Conservation (phyloP, 495 filamentous ascomycete genomes). For the Penicillium paxilli region DNA sequence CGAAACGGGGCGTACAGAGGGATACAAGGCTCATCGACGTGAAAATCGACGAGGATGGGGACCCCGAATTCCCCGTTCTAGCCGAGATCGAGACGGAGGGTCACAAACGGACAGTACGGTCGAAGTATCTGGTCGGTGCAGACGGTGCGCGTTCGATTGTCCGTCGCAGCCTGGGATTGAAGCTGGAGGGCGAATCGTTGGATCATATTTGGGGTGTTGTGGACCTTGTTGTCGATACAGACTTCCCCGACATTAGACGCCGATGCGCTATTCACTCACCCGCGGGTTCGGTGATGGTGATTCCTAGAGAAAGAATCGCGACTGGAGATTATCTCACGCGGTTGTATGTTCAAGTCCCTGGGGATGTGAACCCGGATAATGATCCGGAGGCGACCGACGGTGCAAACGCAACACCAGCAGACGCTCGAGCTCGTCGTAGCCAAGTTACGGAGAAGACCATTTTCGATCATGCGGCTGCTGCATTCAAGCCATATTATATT, state of each 20-base stretch:
- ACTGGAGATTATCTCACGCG: constrained; percentile 62
- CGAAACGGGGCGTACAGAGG: constrained; percentile 51
- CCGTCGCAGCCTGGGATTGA: constrained; percentile 56
- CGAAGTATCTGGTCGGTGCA: constrained; percentile 68
- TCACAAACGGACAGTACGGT: constrained; percentile 43
- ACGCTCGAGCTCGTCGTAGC: constrained; percentile 34
- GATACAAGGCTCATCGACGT: constrained; percentile 53
- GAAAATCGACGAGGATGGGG: constrained; percentile 55
- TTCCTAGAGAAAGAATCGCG: constrained; percentile 62
- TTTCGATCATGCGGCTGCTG: constrained; percentile 39
- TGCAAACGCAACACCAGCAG: constrained; percentile 14
- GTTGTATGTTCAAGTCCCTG: constrained; percentile 60
- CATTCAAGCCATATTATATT: constrained; percentile 51
- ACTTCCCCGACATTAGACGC: constrained; percentile 71
- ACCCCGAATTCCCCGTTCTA: constrained; percentile 50
- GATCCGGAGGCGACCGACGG: constrained; percentile 17
- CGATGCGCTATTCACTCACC: constrained; percentile 68
- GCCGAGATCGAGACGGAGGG: constrained; percentile 44
- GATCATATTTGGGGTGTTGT: constrained; percentile 68
- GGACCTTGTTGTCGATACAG: constrained; percentile 64
- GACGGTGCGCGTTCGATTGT: constrained; percentile 68
- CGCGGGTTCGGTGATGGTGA: constrained; percentile 67
- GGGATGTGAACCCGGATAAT: constrained; percentile 25
- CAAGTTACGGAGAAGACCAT: constrained; percentile 43
- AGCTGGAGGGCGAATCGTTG: constrained; percentile 61